Conservation (phyloP, 2,329 filamentous ascomycete species). For the Neofusicoccum laricinum region DNA sequence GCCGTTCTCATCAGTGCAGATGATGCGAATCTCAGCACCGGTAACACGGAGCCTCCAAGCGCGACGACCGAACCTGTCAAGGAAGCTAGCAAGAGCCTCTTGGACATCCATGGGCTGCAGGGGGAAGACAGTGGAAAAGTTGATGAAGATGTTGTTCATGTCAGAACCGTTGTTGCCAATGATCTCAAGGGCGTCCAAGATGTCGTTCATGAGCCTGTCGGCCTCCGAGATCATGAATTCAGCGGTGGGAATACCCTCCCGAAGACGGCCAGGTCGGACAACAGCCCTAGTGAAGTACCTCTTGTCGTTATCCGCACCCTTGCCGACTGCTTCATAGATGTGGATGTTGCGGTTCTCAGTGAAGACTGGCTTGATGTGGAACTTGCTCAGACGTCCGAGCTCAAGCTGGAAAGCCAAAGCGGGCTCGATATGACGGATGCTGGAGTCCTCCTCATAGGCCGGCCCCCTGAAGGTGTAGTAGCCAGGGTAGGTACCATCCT, state of each 20-base stretch:
- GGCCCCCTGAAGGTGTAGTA: constrained; percentile 99
- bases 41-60: constrained; percentile 96
- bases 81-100: constrained; percentile 87
- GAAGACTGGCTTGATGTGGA: constrained; percentile 97
- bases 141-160: constrained; percentile 99
- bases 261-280: constrained; percentile 87
- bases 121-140: constrained; percentile 96
- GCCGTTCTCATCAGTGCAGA: constrained; percentile 87
- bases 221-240: constrained; percentile 98
- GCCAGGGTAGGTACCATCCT: constrained; percentile 88
- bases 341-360: constrained; percentile 99
- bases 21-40: constrained; percentile 95
- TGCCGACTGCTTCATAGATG: constrained; percentile 95
- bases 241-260: constrained; percentile 96
- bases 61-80: constrained; percentile 92
- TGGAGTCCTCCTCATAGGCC: constrained; percentile 82
- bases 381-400: constrained; percentile 88
- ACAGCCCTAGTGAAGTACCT: constrained; percentile 97
- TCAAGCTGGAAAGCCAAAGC: constrained; percentile 98
- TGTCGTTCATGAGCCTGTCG: constrained; percentile 94
- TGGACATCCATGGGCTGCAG: constrained; percentile 87
- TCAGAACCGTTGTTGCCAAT: constrained; percentile 99
- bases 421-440: constrained; percentile 95
- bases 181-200: constrained; percentile 95
- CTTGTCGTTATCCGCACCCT: constrained; percentile 93